Evolutionary conservation across 2,329 filamentous ascomycete genomes (phyloP).

Genomic region (Hypoxylon sp.): DNA sequence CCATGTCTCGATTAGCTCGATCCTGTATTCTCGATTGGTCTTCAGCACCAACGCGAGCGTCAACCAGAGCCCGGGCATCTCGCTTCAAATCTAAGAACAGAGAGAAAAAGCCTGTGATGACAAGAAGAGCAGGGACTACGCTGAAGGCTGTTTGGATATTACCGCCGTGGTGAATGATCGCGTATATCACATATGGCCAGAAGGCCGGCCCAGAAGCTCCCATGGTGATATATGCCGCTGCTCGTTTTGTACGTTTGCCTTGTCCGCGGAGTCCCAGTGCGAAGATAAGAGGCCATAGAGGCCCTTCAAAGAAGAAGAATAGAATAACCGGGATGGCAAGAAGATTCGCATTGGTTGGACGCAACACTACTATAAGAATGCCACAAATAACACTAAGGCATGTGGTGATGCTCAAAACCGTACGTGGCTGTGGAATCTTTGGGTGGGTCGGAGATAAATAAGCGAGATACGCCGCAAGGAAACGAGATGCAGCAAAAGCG

Average conservation of each 20-base stretch:
- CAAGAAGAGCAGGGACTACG: slow-evolving; percentile 70
- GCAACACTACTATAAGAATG: slow-evolving; percentile 63
- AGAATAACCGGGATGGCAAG: slow-evolving; percentile 74
- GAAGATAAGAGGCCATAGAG: slow-evolving; percentile 86
- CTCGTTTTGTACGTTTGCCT: slow-evolving; percentile 84
- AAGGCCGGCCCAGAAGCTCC: slow-evolving; percentile 80
- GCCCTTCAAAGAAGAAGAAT: slow-evolving; percentile 85
- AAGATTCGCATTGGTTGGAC: slow-evolving; percentile 62
- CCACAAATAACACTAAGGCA: slow-evolving; percentile 71
- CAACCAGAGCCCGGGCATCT: slow-evolving; percentile 64
- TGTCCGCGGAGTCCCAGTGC: slow-evolving; percentile 84
- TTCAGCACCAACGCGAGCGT: slow-evolving; percentile 56
- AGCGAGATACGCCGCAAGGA: slow-evolving; percentile 76
- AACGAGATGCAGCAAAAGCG: slow-evolving; percentile 80
- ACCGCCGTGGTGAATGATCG: slow-evolving; percentile 71
- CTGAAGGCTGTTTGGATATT: slow-evolving; percentile 75
- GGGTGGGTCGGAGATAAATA: slow-evolving; percentile 65
- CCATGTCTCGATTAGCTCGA: slow-evolving; percentile 60
- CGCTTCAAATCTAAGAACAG: slow-evolving; percentile 63
- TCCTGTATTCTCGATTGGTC: slow-evolving; percentile 54
- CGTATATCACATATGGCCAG: slow-evolving; percentile 82
- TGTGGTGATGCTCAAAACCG: slow-evolving; percentile 76
- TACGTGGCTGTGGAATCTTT: slow-evolving; percentile 74
- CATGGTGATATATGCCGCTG: slow-evolving; percentile 82
- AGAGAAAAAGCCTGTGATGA: slow-evolving; percentile 64